phyloP scores from a whole-genome alignment of 139 green algal genomes.

The Micromonas commoda region DNA sequence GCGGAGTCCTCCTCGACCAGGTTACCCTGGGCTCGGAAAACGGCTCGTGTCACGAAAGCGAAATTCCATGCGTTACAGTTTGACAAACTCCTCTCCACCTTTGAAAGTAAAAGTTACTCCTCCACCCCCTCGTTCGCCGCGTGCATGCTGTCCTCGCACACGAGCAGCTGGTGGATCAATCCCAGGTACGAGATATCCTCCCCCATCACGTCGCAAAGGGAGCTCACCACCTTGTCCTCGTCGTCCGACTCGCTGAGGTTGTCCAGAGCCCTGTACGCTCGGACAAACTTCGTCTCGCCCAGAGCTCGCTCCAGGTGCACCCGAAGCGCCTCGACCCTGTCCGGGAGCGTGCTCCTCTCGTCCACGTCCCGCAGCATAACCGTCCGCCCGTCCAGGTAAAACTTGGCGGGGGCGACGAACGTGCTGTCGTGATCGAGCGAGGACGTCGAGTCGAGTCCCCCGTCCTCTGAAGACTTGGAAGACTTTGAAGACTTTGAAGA shows the following conservation, averaged over 20 bases:
- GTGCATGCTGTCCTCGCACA: constrained; percentile 1
- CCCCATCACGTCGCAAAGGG: background rate
- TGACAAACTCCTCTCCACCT: too few relatives aligned
- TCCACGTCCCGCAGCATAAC: background rate
- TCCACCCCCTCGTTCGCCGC: background rate
- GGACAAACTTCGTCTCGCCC: background rate
- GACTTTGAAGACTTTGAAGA: too few relatives aligned
- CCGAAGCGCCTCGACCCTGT: background rate
- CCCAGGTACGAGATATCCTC: background rate
- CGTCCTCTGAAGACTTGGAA: too few relatives aligned
- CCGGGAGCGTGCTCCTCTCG: background rate
- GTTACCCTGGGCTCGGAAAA: too few relatives aligned
- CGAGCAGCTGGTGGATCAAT: constrained; percentile 2
- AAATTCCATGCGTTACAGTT: too few relatives aligned
- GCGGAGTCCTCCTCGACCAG: too few relatives aligned
- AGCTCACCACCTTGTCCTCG: background rate
- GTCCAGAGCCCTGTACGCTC: background rate
- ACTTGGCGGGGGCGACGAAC: too few relatives aligned
- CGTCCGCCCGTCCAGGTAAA: too few relatives aligned
- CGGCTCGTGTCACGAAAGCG: too few relatives aligned
- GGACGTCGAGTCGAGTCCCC: too few relatives aligned
- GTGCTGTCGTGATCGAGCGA: too few relatives aligned
- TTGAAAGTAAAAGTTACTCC: background rate
- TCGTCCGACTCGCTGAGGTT: background rate
- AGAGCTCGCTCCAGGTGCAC: background rate